Base-by-base conservation (phyloP, 768 basidiomycete species). In the Exidia glandulosa region DNA sequence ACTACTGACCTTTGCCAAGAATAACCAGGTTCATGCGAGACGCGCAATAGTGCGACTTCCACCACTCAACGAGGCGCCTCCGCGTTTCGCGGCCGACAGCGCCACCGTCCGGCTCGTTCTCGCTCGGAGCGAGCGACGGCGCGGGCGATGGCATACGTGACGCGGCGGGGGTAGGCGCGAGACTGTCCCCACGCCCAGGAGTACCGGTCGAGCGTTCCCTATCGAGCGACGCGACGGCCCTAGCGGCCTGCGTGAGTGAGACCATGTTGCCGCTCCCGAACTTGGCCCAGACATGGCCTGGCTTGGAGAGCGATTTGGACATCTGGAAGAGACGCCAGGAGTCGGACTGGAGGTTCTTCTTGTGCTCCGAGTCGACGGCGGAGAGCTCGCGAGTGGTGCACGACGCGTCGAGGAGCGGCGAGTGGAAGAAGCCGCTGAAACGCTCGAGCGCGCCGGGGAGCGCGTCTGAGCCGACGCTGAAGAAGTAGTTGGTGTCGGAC, bases 281-380 rank as follows among this genome's bases (percentile, higher is more conserved):
- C 69, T 96, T 97, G 61, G 79, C 81, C 86, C 92, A 97, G 2
- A 82, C 81, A 70, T 95, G 93, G 4, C 85, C 88, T 2, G 77
- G 76, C 65, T 83, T 84, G 60, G 84, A 86, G 56, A 95, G 81
- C 65, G 87, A 80, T 71, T 98, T 98, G 72, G 89, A 90, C 29
- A 97, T 73, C 71, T 99, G 95, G 73, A 89, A 98, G 60, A 94
- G 84, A n/a, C 95, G 84, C 89, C 93, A 94, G 67, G 86, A 76
- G 68, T 97, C 93, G 2, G 79, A 75, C 69, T 95, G 94, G 54
- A 89, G 82, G 69, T 98, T 99, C 76, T 96, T 95, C 75, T 92
- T 91, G 77, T 97, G 87, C 70, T 99, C 96, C 0, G 92, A 95
- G 70, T 99, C 88, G 45, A 99, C 94, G 1, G 96, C 95, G 65